Conservation (phyloP, 108 stramenopile species). For the Conticribra weissflogii region DNA sequence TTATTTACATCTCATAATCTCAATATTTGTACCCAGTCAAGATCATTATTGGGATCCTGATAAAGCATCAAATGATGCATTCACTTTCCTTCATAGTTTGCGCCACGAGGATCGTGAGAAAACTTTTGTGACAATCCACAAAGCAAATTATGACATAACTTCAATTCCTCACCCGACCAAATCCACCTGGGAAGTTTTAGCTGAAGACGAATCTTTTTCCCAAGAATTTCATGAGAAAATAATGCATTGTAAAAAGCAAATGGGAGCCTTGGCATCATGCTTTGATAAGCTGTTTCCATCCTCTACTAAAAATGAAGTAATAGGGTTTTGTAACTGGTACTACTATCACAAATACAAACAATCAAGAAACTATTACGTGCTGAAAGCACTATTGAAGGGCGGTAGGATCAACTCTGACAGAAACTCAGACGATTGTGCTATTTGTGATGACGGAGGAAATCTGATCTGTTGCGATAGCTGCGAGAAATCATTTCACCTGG, state of each 20-base stretch:
- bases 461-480: not conserved
- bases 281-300: conserved; percentile 22
- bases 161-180: not conserved
- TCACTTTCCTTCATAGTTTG: not conserved
- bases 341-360: conserved; percentile 41
- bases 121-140: not conserved
- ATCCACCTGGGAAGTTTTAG: conserved; percentile 19
- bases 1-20: not conserved
- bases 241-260: conserved; percentile 26
- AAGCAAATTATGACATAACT: not conserved
- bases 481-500: not conserved
- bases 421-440: conserved; percentile 15
- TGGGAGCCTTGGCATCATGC: conserved; percentile 13
- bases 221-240: conserved; percentile 27
- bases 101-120: not conserved
- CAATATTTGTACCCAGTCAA: conserved; percentile 1
- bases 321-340: conserved; percentile 44
- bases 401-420: conserved; percentile 1
- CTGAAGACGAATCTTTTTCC: conserved; percentile 15
- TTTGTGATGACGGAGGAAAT: conserved; percentile 34
- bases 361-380: conserved; percentile 6
- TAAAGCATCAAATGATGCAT: not conserved
- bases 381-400: conserved; percentile 14
- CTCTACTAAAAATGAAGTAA: too few relatives aligned
- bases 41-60: conserved; percentile 13